A percentile compares a stretch with the other conserved stretches of the same genome.
These are phyloP conservation scores for Phytophthora europaea DNA, from an alignment of 352 stramenopile species.

Conservation along the genomic window DNA sequence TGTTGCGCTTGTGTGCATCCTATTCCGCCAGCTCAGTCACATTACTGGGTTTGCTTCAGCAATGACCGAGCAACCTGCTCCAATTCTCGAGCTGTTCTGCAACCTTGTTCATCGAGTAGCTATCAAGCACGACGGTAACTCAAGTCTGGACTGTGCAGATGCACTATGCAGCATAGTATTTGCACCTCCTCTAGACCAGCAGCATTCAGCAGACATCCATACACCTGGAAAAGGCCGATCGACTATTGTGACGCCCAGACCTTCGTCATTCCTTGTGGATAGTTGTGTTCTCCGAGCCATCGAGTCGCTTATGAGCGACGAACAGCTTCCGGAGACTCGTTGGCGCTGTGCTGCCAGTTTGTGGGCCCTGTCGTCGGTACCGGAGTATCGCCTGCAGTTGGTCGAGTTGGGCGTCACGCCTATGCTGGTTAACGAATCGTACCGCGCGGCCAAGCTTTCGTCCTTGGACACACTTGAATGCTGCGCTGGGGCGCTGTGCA, in stretches of 20 bases:
- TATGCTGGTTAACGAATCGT: constrained; percentile 58
- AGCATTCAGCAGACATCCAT: background rate
- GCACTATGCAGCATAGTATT: constrained; percentile 71
- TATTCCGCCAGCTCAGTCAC: constrained; percentile 72
- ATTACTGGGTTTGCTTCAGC: constrained; percentile 25
- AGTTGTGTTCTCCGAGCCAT: constrained; percentile 51
- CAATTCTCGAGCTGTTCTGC: constrained; percentile 63
- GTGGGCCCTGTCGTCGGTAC: constrained; percentile 59
- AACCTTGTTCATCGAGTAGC: constrained; percentile 41
- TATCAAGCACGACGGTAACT: constrained; percentile 43
- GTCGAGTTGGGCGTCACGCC: constrained; percentile 60
- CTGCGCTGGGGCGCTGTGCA: constrained; percentile 70
- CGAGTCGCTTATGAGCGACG: constrained; percentile 40
- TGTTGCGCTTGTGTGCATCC: constrained; percentile 60
- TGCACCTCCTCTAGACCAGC: constrained; percentile 9
- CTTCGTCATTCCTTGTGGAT: constrained; percentile 42
- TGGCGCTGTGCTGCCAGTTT: constrained; percentile 73
- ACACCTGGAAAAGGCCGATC: constrained; percentile 4
- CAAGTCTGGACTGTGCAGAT: constrained; percentile 72
- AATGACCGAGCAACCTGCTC: constrained; percentile 6
- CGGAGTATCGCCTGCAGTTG: constrained; percentile 52
- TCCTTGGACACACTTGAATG: constrained; percentile 57
- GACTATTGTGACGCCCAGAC: constrained; percentile 15
- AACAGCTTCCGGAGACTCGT: constrained; percentile 58
- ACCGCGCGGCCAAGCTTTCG: constrained; percentile 28